These are phyloP conservation scores for Plasmodium fragile DNA, from an alignment of 169 alveolate genomes.

Conservation along the genomic window DNA sequence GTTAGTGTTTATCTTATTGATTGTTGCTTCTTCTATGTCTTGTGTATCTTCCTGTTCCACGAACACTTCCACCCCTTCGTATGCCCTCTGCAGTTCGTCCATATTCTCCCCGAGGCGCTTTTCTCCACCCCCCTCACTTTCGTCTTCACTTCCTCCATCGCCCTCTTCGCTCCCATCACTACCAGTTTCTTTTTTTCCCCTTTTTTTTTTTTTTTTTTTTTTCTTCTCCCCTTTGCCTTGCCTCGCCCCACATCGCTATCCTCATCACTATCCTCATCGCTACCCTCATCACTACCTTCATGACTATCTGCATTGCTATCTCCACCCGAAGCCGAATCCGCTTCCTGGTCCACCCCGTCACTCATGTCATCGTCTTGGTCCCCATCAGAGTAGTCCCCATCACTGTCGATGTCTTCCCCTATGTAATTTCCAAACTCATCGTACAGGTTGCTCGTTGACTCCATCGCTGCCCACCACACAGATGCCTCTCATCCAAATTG, in stretches of 20 bases:
- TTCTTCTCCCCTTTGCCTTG: conserved; percentile 47
- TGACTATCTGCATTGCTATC: conserved; percentile 79
- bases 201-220: conserved; percentile 42
- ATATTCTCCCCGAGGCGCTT: conserved; percentile 71
- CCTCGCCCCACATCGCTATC: conserved; percentile 60
- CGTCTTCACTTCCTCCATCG: conserved; percentile 76
- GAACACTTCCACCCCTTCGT: conserved; percentile 84
- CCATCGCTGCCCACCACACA: background rate
- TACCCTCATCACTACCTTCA: conserved; percentile 15
- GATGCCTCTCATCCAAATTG: background rate
- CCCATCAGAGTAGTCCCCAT: conserved; percentile 78
- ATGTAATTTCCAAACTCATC: conserved; percentile 99
- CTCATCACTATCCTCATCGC: background rate
- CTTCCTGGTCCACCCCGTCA: conserved; percentile 80
- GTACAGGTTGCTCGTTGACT: conserved; percentile 86
- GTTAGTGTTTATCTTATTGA: conserved; percentile 94
- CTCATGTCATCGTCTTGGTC: conserved; percentile 47
- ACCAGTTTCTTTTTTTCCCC: conserved; percentile 28
- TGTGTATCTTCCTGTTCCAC: conserved; percentile 99
- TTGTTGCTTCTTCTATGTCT: conserved; percentile 98
- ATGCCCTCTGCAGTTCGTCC: conserved; percentile 81
- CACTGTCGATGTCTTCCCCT: conserved; percentile 93
- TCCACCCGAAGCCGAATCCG: conserved; percentile 81
- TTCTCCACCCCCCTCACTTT: conserved; percentile 24
- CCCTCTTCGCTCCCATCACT: conserved; percentile 14